Evolutionary conservation across 1,284 basidiomycete species (phyloP), one percentile per base, ranked within the genome.

Genomic region (Coriolopsis trogii): DNA sequence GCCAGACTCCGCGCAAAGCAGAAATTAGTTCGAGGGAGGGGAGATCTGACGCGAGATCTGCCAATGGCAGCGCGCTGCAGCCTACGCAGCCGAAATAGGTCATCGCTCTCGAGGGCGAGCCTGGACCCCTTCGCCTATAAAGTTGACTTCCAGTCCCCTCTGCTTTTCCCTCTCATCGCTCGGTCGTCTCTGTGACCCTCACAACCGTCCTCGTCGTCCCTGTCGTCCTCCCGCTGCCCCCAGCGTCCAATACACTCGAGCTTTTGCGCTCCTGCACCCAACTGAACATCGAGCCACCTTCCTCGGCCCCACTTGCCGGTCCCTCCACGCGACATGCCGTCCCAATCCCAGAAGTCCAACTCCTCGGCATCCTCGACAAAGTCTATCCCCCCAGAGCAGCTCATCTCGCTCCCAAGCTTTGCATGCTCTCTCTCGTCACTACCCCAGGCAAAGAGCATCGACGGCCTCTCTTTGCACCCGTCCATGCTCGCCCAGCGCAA

Each of bases 401-500:
- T 89, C 61, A 75, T 87, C 68, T 75, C 87, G 8, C 82, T 87
- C 60, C 88, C 88, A 15, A 84, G 81, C 60, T 73, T 90, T 43
- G 83, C 87, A 13, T 80, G 75, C 41, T 78, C 81, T 1, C 79
- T 90, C 50, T 82, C 84, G 41, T 74, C 79, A 0, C 76, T 90
- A 21, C 87, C 87, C 0, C 79, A 85, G 58, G 88, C 86, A 3
- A 86, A 80, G 61, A 84, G 77, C 70, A 73, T 90, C 46, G 77
- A 81, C 59, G 76, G 75, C 59, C 76, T 90, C 25, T 71, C 80
- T 0, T 70, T 90, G 1, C 87, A 90, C 68, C 81, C 67, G 1
- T 78, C 77, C 63, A 86, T 85, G 81, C 85, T 85, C 58, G 79
- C 82, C 0, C 78, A 81, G 47, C 77, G 80, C 34, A 80, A 81